Evolutionary conservation across 345 rosid genomes (phyloP).

Genomic region (Aethionema arabicum): DNA sequence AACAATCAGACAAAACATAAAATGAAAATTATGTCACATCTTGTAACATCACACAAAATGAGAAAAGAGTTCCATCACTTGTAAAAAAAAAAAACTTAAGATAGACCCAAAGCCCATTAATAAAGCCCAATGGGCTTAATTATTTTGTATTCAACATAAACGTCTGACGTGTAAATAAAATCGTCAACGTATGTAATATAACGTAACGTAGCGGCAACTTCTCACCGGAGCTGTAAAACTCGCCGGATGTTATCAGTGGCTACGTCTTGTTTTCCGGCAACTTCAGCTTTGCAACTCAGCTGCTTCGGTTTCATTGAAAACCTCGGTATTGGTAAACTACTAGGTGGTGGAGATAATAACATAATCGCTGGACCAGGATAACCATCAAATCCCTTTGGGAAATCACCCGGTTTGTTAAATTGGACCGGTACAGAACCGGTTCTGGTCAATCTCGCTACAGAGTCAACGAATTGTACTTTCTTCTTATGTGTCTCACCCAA

Average conservation of each 20-base stretch:
- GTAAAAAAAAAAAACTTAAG: neutral
- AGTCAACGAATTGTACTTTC: slow-evolving; percentile 6
- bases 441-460: slow-evolving; percentile 25
- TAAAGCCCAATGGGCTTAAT: slow-evolving; percentile 27
- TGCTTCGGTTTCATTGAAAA: slow-evolving; percentile 57
- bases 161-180: neutral
- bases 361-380: slow-evolving; percentile 44
- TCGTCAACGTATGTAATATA: neutral
- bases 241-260: slow-evolving; percentile 67
- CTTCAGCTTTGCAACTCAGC: slow-evolving; percentile 51
- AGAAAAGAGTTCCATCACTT: slow-evolving; percentile 35
- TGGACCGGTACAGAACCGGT: slow-evolving; percentile 35
- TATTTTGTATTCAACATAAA: slow-evolving; percentile 14
- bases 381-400: slow-evolving; percentile 45
- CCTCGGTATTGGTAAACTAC: slow-evolving; percentile 76
- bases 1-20: neutral
- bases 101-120: slow-evolving; percentile 18
- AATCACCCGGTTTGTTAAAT: slow-evolving; percentile 43
- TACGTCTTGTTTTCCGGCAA: slow-evolving; percentile 49
- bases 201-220: slow-evolving; percentile 15
- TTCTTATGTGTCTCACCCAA: slow-evolving; percentile 16
- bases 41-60: slow-evolving; percentile 29
- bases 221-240: slow-evolving; percentile 62
- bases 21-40: slow-evolving; percentile 23
- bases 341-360: slow-evolving; percentile 60